Evolutionary conservation across 306 rosid species (phyloP).

Genomic region (Leucaena leucocephala): DNA sequence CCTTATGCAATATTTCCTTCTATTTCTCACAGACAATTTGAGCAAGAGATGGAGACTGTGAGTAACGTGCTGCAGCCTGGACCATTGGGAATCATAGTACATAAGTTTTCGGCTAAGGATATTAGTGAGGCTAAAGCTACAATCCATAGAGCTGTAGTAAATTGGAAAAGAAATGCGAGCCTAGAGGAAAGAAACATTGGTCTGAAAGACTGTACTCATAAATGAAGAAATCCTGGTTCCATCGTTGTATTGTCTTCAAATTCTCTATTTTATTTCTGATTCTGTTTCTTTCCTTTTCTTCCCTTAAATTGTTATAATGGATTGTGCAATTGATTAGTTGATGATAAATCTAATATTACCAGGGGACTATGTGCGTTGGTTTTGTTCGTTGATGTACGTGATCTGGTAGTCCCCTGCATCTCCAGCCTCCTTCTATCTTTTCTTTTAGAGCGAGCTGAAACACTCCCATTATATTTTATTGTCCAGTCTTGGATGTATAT

Average conservation of each 20-base stretch:
- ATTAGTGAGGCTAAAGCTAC: conserved; percentile 61
- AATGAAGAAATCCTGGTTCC: conserved; percentile 37
- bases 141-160: conserved; percentile 66
- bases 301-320: not conserved
- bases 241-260: not conserved
- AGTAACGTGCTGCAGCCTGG: conserved; percentile 89
- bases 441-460: not conserved
- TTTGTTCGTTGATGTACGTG: not conserved
- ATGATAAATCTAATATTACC: conserved; percentile 6
- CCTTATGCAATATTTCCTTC: conserved; percentile 26
- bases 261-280: not conserved
- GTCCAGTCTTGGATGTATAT: conserved; percentile 2
- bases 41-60: conserved; percentile 90
- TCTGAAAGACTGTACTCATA: conserved; percentile 55
- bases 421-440: not conserved
- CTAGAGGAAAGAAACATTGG: conserved; percentile 43
- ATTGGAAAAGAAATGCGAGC: conserved; percentile 69
- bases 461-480: not conserved
- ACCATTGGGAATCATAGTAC: conserved; percentile 84
- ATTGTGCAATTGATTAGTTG: conserved; percentile 15
- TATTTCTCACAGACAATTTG: conserved; percentile 59
- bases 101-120: conserved; percentile 82
- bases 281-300: not conserved
- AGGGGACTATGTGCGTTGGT: not conserved
- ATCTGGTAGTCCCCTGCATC: not conserved